A percentile compares a stretch with the other conserved stretches of the same genome.
Conservation (phyloP, 352 stramenopile species). For the Phytophthora hybrid region DNA sequence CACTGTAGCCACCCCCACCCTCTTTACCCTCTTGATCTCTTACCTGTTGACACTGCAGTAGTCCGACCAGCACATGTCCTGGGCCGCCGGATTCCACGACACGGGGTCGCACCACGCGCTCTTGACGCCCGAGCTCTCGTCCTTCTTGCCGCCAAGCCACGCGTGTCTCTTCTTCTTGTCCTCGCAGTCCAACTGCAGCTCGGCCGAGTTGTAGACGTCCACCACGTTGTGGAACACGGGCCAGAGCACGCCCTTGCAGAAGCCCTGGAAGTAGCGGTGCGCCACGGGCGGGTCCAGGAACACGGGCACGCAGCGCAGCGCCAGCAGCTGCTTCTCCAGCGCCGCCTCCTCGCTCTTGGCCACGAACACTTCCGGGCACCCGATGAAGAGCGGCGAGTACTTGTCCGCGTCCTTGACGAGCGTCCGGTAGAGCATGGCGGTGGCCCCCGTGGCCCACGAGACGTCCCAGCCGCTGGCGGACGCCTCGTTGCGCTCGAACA, state of each 20-base stretch:
- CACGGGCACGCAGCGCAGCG: conserved; percentile 96
- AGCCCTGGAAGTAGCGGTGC: conserved; percentile 91
- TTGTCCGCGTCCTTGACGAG: conserved; percentile 59
- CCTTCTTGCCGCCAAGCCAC: conserved; percentile 28
- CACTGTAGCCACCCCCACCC: no score
- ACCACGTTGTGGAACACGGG: conserved; percentile 98
- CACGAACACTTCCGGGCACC: conserved; percentile 81
- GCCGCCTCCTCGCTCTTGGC: conserved; percentile 61
- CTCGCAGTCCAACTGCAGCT: conserved; percentile 67
- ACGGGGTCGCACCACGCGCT: conserved; percentile 64
- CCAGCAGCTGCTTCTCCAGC: conserved; percentile 80
- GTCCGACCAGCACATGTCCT: conserved; percentile 81
- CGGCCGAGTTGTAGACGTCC: conserved; percentile 94
- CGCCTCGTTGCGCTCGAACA: conserved; percentile 65
- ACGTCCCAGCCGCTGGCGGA: conserved; percentile 59
- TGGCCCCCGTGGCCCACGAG: conserved; percentile 78
- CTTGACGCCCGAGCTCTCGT: conserved; percentile 15
- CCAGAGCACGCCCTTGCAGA: conserved; percentile 98
- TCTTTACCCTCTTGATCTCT: neutral
- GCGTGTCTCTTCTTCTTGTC: conserved; percentile 5
- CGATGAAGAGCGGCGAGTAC: conserved; percentile 74
- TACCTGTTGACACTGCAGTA: conserved; percentile 82
- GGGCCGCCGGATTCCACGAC: conserved; percentile 83
- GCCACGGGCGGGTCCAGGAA: conserved; percentile 92
- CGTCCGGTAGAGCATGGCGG: conserved; percentile 81